A percentile compares a stretch with the other conserved stretches of the same genome.
phyloP scores from a whole-genome alignment of 306 rosid genomes.

The Cicer arietinum region DNA sequence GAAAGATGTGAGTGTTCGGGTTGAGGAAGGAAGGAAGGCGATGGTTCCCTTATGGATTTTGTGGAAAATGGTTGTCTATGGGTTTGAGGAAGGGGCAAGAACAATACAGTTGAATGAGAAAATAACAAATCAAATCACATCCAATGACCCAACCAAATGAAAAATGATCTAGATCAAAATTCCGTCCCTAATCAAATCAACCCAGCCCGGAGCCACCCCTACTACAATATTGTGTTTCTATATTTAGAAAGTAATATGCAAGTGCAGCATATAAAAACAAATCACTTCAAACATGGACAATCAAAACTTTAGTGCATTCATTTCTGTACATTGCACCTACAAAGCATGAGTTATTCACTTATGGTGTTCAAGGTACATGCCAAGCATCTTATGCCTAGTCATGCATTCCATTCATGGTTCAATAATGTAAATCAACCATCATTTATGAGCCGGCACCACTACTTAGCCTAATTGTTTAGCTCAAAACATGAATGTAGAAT shows the following conservation, averaged over 20 bases:
- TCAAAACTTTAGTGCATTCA: background rate
- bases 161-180: no score
- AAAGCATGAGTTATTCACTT: background rate
- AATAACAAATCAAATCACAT: background rate
- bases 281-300: background rate
- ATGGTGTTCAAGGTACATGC: conserved; percentile 2
- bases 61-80: no score
- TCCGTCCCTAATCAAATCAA: no score
- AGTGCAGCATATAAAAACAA: no score
- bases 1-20: no score
- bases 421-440: background rate
- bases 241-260: no score
- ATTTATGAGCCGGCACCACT: background rate
- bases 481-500: background rate
- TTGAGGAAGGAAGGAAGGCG: no score
- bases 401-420: background rate
- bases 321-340: conserved; percentile 6
- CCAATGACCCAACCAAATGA: no score
- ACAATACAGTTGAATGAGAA: background rate
- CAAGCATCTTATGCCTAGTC: background rate
- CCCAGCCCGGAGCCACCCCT: no score
- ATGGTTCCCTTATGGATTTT: no score
- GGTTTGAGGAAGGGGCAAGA: no score
- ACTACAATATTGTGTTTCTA: no score
- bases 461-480: background rate